Conservation (phyloP, 2,329 filamentous ascomycete genomes). For the Tothia fuscella region DNA sequence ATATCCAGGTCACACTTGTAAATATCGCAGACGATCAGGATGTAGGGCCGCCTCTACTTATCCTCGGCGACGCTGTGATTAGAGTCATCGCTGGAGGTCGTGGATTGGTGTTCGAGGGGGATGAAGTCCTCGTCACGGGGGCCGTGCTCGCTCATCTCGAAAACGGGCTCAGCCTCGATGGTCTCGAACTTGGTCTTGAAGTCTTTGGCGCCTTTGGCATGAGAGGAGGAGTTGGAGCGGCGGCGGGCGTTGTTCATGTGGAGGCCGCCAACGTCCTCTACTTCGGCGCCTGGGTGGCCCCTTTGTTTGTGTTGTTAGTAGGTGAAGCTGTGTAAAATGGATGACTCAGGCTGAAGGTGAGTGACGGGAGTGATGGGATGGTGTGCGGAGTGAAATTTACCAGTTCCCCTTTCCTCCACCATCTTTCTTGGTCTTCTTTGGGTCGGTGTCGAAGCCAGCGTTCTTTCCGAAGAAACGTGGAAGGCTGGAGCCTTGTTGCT, state of each 20-base stretch:
- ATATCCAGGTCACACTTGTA: no score
- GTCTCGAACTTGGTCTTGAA: constrained; percentile 97
- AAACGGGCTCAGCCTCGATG: constrained; percentile 79
- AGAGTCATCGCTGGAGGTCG: constrained; percentile 6
- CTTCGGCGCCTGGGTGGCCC: constrained; percentile 74
- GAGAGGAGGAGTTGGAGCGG: constrained; percentile 79
- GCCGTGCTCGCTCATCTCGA: constrained; percentile 76
- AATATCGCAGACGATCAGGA: no score
- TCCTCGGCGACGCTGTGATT: constrained; percentile 9
- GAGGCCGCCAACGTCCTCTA: constrained; percentile 72
- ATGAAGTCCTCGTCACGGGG: constrained; percentile 38
- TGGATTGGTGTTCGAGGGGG: constrained; percentile 9
- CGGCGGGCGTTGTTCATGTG: constrained; percentile 77
- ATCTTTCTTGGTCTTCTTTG: constrained; percentile 94
- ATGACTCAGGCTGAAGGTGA: neutral
- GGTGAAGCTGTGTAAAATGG: no score
- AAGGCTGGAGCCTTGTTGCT: constrained; percentile 42
- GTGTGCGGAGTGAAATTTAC: constrained; percentile 44
- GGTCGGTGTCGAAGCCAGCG: constrained; percentile 68
- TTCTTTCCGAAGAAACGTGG: constrained; percentile 90
- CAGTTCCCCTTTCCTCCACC: constrained; percentile 89
- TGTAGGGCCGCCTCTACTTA: no score
- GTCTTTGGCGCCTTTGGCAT: constrained; percentile 56
- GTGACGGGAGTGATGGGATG: constrained; percentile 4
- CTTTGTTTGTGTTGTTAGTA: constrained; percentile 35